Percentiles rank a stretch among this genome's conserved stretches.
Conservation (phyloP, 257 asterid species). For the Osmanthus fragrans region DNA sequence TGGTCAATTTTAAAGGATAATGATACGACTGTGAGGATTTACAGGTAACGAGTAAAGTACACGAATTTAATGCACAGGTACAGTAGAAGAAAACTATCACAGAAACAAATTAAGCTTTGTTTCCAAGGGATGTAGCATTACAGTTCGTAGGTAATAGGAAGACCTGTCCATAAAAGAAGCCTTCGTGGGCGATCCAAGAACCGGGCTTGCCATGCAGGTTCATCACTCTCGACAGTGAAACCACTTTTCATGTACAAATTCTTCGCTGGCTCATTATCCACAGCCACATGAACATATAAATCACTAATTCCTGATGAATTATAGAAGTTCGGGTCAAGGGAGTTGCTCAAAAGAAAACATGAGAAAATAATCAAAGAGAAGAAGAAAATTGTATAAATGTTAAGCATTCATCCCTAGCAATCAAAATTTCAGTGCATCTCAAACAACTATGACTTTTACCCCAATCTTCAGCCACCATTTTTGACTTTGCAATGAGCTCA, state of each 20-base stretch:
- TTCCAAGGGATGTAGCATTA: conserved; percentile 6
- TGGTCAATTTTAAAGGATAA: too few species aligned
- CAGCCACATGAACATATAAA: conserved; percentile 89
- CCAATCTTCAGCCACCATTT: conserved; percentile 74
- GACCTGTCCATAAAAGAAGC: conserved; percentile 78
- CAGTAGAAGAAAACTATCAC: not conserved
- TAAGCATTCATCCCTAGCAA: not conserved
- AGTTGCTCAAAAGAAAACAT: conserved; percentile 8
- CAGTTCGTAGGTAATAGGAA: conserved; percentile 57
- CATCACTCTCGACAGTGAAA: conserved; percentile 76
- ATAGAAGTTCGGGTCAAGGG: not conserved
- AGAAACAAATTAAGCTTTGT: not conserved
- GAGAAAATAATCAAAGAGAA: not conserved
- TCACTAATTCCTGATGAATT: conserved; percentile 78
- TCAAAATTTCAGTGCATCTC: not conserved
- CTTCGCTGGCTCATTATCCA: conserved; percentile 79
- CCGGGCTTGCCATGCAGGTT: conserved; percentile 97
- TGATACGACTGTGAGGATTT: not conserved
- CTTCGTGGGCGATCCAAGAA: conserved; percentile 84
- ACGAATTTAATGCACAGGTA: not conserved
- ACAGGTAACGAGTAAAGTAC: not conserved
- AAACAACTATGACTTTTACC: conserved; percentile 43
- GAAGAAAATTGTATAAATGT: not conserved
- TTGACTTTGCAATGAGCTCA: conserved; percentile 66
- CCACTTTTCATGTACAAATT: conserved; percentile 83